Conservation (phyloP, 768 basidiomycete genomes). For the Cantharellus anzutake region DNA sequence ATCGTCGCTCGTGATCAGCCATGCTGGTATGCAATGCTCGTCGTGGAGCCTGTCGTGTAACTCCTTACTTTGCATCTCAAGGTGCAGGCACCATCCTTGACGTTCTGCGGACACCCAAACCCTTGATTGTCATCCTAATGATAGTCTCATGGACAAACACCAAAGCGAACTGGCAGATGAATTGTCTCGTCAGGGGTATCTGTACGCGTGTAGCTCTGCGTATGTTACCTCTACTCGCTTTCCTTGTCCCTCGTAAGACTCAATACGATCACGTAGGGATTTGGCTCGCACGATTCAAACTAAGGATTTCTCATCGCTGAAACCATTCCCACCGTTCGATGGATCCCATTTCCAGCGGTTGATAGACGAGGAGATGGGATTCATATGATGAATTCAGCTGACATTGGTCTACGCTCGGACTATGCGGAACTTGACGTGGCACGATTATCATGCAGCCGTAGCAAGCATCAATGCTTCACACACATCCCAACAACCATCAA, state of each 20-base stretch:
- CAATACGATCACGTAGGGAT: slow-evolving; percentile 1
- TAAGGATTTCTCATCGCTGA: slow-evolving; percentile 28
- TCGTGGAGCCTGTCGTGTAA: neutral
- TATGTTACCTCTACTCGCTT: slow-evolving; percentile 22
- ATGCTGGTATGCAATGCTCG: slow-evolving; percentile 50
- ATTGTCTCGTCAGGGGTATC: slow-evolving; percentile 36
- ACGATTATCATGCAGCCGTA: no score
- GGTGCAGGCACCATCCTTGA: slow-evolving; percentile 93
- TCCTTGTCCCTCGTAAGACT: neutral
- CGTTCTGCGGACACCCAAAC: slow-evolving; percentile 52
- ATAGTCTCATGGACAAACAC: slow-evolving; percentile 78
- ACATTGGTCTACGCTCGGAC: no score
- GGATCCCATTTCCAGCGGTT: slow-evolving; percentile 39
- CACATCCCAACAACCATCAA: no score
- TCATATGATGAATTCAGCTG: slow-evolving; percentile 17
- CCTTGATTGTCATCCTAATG: slow-evolving; percentile 75
- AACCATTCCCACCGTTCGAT: slow-evolving; percentile 49
- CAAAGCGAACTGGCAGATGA: slow-evolving; percentile 73
- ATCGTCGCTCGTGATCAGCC: slow-evolving; percentile 73
- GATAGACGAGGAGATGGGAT: slow-evolving; percentile 69
- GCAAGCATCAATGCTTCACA: no score
- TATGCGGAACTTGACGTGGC: no score
- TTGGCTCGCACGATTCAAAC: slow-evolving; percentile 34
- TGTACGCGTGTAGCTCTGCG: slow-evolving; percentile 37
- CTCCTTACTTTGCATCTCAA: slow-evolving; percentile 15